Evolutionary conservation across 2,329 filamentous ascomycete species (phyloP), one percentile per base, ranked within the genome.

Genomic region (Colletotrichum aenigma): DNA sequence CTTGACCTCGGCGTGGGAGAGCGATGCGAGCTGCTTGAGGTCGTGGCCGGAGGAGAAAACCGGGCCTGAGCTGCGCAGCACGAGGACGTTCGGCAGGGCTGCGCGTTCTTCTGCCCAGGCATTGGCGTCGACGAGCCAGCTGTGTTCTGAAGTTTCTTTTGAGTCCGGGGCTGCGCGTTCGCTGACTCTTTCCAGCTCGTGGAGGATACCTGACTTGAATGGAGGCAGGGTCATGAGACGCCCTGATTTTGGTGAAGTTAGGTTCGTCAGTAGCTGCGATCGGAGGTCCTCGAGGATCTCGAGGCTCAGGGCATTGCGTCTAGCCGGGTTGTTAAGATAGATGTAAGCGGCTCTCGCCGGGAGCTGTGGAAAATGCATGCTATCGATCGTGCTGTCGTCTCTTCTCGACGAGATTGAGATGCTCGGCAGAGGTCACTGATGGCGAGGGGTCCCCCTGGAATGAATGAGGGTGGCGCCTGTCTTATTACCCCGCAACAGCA

Each of bases 21-120:
- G 75, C 1, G 62, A 30, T 8, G 75, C 66, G 8, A 83, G 73
- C 65, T 84, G 81, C 9, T 76, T 67, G 4, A 84, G 79, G 75
- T 84, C 81, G 70, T 84, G 81, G 56, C 83, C 83, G 0, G 82
- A 79, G 71, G 79, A 78, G 75, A 84, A 84, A 38, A 83, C 79
- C 12, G 79, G 80, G 12, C 79, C 80, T 13, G 71, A 30, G 62
- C 74, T 79, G 68, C 83, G 82, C 12, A 84, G 79, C 56, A 85
- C 81, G 13, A 85, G 78, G 7, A 83, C 81, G 12, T 76, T 78
- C n/a, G 82, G 83, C 1, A 83, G 71, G 21, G 34, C 71, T 3
- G 61, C 61, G 8, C 82, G 81, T 18, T 74, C 78, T 13, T 8
- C 21, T 10, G 26, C 72, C 81, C 83, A 84, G 26, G 78, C 56